Evolutionary conservation across 2,329 filamentous ascomycete species (phyloP).

Genomic region (Aspergillus flavus): DNA sequence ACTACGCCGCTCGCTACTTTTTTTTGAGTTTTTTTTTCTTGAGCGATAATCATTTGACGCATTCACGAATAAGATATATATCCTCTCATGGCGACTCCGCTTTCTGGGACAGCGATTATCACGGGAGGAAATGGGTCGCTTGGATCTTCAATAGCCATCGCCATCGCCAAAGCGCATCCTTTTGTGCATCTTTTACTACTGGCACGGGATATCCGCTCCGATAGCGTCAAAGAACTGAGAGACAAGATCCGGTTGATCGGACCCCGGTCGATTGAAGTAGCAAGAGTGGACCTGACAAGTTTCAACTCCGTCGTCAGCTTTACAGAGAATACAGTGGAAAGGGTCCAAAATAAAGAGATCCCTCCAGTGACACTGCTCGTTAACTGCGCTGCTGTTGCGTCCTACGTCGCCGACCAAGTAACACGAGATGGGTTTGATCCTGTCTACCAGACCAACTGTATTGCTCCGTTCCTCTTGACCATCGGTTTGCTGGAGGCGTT

Average conservation of each 20-base stretch:
- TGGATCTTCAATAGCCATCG: constrained; percentile 39
- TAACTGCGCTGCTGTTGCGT: constrained; percentile 37
- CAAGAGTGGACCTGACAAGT: constrained; percentile 33
- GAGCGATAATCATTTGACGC: not conserved
- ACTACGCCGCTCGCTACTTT: not conserved
- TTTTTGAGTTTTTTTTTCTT: not conserved
- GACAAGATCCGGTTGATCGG: constrained; percentile 36
- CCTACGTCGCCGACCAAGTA: constrained; percentile 34
- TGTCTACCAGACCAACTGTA: constrained; percentile 41
- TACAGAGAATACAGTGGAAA: constrained; percentile 34
- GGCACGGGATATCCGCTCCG: constrained; percentile 32
- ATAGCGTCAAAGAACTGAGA: constrained; percentile 31
- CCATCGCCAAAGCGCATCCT: constrained; percentile 40
- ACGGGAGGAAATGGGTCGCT: constrained; percentile 39
- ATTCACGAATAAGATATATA: not conserved
- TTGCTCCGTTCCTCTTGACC: constrained; percentile 40
- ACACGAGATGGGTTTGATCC: constrained; percentile 39
- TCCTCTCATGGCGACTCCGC: constrained; percentile 34
- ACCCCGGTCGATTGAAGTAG: constrained; percentile 37
- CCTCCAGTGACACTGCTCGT: constrained; percentile 38
- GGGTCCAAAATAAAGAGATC: constrained; percentile 36
- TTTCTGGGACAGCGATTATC: constrained; percentile 40
- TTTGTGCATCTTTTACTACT: constrained; percentile 38
- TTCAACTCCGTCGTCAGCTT: constrained; percentile 37
- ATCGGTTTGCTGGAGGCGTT: constrained; percentile 40